These are phyloP conservation scores for Colletotrichum neosansevieriae DNA, from an alignment of 2,329 filamentous ascomycete species.

Conservation along the genomic window DNA sequence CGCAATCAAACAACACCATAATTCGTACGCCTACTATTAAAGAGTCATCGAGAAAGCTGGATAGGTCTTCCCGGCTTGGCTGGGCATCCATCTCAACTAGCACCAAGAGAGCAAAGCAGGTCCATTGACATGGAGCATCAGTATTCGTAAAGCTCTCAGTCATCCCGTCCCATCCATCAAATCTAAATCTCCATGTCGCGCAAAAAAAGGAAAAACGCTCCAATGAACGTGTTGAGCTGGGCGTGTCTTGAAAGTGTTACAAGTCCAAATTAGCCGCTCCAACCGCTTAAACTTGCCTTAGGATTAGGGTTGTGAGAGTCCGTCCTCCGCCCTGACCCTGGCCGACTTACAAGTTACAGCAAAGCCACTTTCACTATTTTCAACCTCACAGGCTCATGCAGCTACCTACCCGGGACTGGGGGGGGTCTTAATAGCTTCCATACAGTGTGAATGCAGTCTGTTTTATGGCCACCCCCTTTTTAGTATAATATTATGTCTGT, in stretches of 20 bases:
- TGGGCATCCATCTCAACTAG: conserved; percentile 12
- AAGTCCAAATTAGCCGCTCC: conserved; percentile 40
- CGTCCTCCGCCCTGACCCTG: background rate
- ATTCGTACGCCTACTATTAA: conserved; percentile 27
- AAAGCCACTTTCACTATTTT: background rate
- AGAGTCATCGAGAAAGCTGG: background rate
- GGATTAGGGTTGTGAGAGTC: background rate
- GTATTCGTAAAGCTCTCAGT: background rate
- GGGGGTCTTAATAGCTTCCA: no score
- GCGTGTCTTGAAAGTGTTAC: conserved; percentile 37
- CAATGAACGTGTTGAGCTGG: conserved; percentile 27
- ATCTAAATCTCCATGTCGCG: background rate
- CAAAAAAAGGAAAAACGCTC: conserved; percentile 9
- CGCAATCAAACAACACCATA: background rate
- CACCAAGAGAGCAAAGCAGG: background rate
- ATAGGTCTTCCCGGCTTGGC: conserved; percentile 6
- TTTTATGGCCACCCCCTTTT: no score
- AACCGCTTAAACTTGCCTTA: conserved; percentile 39
- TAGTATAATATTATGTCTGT: no score
- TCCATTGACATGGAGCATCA: background rate
- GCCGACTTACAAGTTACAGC: conserved; percentile 6
- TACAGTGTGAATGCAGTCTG: no score
- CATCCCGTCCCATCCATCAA: conserved; percentile 1
- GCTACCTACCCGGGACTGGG: no score
- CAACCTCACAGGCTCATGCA: background rate